Conservation (phyloP, 116 monocot species). For the Posidonia oceanica region DNA sequence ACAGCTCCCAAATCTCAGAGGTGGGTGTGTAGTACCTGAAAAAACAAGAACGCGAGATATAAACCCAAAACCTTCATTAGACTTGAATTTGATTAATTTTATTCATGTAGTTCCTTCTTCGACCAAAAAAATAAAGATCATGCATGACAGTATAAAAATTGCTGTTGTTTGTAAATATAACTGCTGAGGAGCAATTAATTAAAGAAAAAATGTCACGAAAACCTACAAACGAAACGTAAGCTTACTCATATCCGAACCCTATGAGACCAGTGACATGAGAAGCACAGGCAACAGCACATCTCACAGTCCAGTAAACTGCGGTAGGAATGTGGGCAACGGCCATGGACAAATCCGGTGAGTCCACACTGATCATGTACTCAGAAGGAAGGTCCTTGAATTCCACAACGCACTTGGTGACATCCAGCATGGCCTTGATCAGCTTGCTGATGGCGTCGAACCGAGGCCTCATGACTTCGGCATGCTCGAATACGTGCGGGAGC, state of each 20-base stretch:
- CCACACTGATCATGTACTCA: constrained; percentile 37
- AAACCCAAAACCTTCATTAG: too few species aligned
- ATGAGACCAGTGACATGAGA: constrained; percentile 54
- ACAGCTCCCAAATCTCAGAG: constrained; percentile 75
- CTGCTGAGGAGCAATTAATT: background rate
- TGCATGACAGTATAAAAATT: too few species aligned
- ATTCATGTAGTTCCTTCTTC: too few species aligned
- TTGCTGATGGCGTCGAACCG: constrained; percentile 56
- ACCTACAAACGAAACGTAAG: background rate
- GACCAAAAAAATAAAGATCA: too few species aligned
- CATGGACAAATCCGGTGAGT: constrained; percentile 32
- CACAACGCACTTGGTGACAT: constrained; percentile 58
- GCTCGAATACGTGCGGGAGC: constrained; percentile 49
- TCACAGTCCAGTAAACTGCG: constrained; percentile 61
- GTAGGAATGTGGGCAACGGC: constrained; percentile 65
- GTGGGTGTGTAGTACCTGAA: constrained; percentile 30
- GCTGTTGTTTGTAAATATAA: too few species aligned
- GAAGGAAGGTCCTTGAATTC: constrained; percentile 66
- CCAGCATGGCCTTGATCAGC: constrained; percentile 50
- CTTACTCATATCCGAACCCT: constrained; percentile 67
- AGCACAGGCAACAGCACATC: constrained; percentile 45
- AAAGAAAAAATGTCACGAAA: background rate
- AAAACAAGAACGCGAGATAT: too few species aligned
- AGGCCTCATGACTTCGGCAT: constrained; percentile 42
- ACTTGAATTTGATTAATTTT: too few species aligned